Evolutionary conservation across 371 early-diverging fungal species (phyloP).

Genomic region (Syncephalastrum sp.): DNA sequence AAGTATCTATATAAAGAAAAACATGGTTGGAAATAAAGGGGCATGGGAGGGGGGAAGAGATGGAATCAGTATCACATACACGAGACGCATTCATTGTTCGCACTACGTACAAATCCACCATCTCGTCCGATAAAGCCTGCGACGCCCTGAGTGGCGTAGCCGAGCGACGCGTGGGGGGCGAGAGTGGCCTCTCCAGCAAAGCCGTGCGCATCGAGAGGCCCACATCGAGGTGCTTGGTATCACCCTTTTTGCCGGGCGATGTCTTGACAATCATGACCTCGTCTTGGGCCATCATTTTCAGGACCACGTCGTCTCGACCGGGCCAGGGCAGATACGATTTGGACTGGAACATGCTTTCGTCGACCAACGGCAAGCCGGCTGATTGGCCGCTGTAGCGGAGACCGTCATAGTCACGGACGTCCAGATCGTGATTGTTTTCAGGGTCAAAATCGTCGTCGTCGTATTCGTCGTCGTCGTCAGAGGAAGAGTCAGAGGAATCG

Average conservation of each 20-base stretch:
- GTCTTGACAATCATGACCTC: constrained; percentile 43
- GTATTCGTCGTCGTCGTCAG: constrained; percentile 25
- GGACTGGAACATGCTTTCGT: constrained; percentile 36
- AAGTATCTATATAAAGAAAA: constrained; percentile 41
- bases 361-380: constrained; percentile 36
- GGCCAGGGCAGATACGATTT: constrained; percentile 36
- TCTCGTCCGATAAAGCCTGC: constrained; percentile 19
- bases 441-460: constrained; percentile 20
- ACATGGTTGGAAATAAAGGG: background rate
- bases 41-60: too few species aligned
- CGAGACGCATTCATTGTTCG: too few species aligned
- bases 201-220: constrained; percentile 38
- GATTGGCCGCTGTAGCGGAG: constrained; percentile 48
- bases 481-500: constrained; percentile 17
- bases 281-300: constrained; percentile 39
- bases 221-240: constrained; percentile 27
- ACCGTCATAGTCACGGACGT: constrained; percentile 42
- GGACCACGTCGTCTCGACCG: constrained; percentile 36
- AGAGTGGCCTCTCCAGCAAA: constrained; percentile 23
- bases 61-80: too few species aligned
- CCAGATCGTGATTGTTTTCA: constrained; percentile 18
- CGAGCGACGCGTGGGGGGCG: constrained; percentile 8
- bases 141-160: background rate
- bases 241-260: constrained; percentile 14
- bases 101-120: constrained; percentile 24